Percentiles rank a stretch among this genome's conserved stretches.
phyloP scores from a whole-genome alignment of 495 filamentous ascomycete species.

The Podospora pseudocomata region DNA sequence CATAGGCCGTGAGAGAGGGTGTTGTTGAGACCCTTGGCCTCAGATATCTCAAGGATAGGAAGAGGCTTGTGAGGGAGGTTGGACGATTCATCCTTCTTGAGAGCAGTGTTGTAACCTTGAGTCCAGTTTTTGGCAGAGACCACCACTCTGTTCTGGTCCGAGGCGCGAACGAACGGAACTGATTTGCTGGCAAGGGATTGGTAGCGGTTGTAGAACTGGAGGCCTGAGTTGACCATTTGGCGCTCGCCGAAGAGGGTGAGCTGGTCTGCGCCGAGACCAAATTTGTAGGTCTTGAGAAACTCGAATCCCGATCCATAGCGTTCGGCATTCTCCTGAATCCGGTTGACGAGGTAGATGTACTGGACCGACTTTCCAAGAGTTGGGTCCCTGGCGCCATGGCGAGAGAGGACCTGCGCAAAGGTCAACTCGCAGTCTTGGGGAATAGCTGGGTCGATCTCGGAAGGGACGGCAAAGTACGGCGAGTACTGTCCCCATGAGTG shows the following conservation, averaged over 20 bases:
- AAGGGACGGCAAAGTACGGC: slow-evolving; percentile 70
- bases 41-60: slow-evolving; percentile 58
- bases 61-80: slow-evolving; percentile 55
- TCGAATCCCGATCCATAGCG: slow-evolving; percentile 54
- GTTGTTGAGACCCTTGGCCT: slow-evolving; percentile 58
- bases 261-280: slow-evolving; percentile 69
- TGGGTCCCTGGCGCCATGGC: slow-evolving; percentile 82
- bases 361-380: slow-evolving; percentile 56
- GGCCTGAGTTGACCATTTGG: slow-evolving; percentile 70
- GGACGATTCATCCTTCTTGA: slow-evolving; percentile 40
- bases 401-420: slow-evolving; percentile 73
- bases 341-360: slow-evolving; percentile 55
- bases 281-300: slow-evolving; percentile 67
- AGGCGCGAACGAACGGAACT: slow-evolving; percentile 68
- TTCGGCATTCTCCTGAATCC: slow-evolving; percentile 56
- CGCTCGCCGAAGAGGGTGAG: slow-evolving; percentile 68
- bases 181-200: slow-evolving; percentile 46
- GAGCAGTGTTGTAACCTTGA: slow-evolving; percentile 63
- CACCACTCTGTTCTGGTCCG: slow-evolving; percentile 68
- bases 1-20: slow-evolving; percentile 71
- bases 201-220: slow-evolving; percentile 71
- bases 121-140: slow-evolving; percentile 69
- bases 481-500: slow-evolving; percentile 86
- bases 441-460: slow-evolving; percentile 52
- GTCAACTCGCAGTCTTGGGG: slow-evolving; percentile 65